Evolutionary conservation across 2,329 filamentous ascomycete species (phyloP).

Genomic region (Fusarium sp.): DNA sequence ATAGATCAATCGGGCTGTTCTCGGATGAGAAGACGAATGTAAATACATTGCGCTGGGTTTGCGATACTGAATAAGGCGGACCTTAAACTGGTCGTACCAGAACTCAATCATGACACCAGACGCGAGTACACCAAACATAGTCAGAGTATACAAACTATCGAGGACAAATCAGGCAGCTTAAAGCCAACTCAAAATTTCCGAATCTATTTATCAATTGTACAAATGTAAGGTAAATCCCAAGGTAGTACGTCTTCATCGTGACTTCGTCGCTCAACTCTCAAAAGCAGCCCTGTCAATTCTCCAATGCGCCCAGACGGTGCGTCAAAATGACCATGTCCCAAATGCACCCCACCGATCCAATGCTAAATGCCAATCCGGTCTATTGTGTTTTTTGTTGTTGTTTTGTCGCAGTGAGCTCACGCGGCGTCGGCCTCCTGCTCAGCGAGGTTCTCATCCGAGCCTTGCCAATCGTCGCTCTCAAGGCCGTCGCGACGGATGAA

Average conservation of each 20-base stretch:
- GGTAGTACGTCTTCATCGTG: background rate
- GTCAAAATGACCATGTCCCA: background rate
- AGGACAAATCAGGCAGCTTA: no score
- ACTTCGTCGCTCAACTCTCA: slow-evolving; percentile 5
- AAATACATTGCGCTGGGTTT: background rate
- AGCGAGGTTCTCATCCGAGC: slow-evolving; percentile 40
- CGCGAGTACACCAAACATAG: background rate
- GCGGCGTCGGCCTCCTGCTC: slow-evolving; percentile 14
- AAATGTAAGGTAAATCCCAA: background rate
- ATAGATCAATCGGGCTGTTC: rapidly evolving
- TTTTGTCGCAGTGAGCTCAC: background rate
- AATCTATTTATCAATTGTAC: slow-evolving; percentile 3
- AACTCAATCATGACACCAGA: no score
- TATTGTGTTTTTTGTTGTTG: slow-evolving; percentile 1
- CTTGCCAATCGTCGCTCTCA: slow-evolving; percentile 66
- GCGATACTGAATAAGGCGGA: no score
- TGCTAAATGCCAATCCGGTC: slow-evolving; percentile 1
- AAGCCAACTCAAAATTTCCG: no score
- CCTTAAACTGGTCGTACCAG: rapidly evolving
- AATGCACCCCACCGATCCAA: background rate
- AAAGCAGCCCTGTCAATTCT: background rate
- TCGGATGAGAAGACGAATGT: background rate
- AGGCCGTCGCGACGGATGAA: slow-evolving; percentile 74
- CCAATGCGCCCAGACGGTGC: background rate
- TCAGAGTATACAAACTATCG: background rate